Evolutionary conservation across 1,284 basidiomycete species (phyloP), one percentile per base, ranked within the genome.

Genomic region (Malassezia arunalokei): DNA sequence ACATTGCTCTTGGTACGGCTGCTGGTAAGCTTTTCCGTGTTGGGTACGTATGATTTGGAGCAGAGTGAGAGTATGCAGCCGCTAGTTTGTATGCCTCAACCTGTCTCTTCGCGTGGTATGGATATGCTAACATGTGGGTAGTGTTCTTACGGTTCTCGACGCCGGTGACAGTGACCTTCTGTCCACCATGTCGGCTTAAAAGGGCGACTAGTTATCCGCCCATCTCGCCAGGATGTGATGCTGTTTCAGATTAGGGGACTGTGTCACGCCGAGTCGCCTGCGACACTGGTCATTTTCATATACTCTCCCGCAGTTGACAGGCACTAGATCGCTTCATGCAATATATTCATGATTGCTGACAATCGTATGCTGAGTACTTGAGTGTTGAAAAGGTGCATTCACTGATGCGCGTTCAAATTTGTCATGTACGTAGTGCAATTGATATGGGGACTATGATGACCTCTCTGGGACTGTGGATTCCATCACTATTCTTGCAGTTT

Each of bases 21-120:
- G 90, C 94, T 63, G 94, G 94, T 77, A 94, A 92, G 79, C 83
- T 98, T 66, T 99, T 96, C 87, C 89, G 92, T 71, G 92, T 98
- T 61, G 92, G 92, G 85, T 88, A 64, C 55, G 85, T 80, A 45
- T 47, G 17, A 47, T 39, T n/a, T 8, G 24, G 4, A 24, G 9
- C 9, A 15, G 38, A 0, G 2, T 15, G 33, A 11, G 20, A 24
- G 4, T 4, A 24, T 24, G 20, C 20, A 24, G 11, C 11, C 5
- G 33, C 3, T 5, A 3, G 2, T 35, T 35, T 11, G 33, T 35
- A 35, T 35, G 33, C n/a, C n/a, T 11, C n/a, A 35, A 11, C 33
- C 11, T 35, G 33, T 15, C 2, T 40, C n/a, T 40, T 24, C 12
- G 20, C 20, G 27, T 14, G 2, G 17, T 8, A 11, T 3, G 42